A percentile compares a stretch with the other conserved stretches of the same genome.
Evolutionary conservation across 495 filamentous ascomycete genomes (phyloP).

Genomic region (Daldinia vernicosa): DNA sequence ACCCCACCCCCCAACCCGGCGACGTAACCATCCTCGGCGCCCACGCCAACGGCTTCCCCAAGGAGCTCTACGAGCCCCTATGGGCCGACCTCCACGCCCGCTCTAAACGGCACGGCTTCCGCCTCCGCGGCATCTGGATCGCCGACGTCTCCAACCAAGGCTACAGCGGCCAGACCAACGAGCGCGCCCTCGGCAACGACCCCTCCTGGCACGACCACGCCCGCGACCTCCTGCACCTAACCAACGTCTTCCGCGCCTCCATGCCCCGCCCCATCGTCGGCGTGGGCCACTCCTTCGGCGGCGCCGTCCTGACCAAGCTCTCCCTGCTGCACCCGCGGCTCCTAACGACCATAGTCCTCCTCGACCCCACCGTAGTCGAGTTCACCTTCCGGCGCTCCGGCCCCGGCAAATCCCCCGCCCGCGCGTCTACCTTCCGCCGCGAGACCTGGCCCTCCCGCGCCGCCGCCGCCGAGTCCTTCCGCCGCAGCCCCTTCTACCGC

Average conservation of each 20-base stretch:
- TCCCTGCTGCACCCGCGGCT: slow-evolving; percentile 85
- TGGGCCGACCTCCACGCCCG: slow-evolving; percentile 76
- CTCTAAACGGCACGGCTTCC: slow-evolving; percentile 63
- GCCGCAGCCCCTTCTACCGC: slow-evolving; percentile 70
- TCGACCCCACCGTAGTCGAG: slow-evolving; percentile 81
- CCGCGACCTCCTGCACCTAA: slow-evolving; percentile 85
- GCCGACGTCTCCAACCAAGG: slow-evolving; percentile 83
- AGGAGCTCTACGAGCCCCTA: slow-evolving; percentile 91
- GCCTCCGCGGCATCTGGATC: slow-evolving; percentile 85
- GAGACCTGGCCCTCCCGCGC: slow-evolving; percentile 76
- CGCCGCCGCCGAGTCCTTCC: slow-evolving; percentile 68
- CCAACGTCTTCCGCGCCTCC: slow-evolving; percentile 81
- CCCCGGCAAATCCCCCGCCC: slow-evolving; percentile 53
- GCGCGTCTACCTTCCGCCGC: slow-evolving; percentile 68
- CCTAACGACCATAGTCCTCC: slow-evolving; percentile 75
- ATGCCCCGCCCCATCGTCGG: slow-evolving; percentile 92
- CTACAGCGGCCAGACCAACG: slow-evolving; percentile 74
- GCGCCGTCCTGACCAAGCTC: slow-evolving; percentile 67
- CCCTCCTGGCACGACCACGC: slow-evolving; percentile 88
- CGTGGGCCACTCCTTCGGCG: slow-evolving; percentile 91
- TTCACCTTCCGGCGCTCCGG: slow-evolving; percentile 51
- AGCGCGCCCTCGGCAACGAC: slow-evolving; percentile 77
- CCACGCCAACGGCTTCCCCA: slow-evolving; percentile 91
- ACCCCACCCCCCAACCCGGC: slow-evolving; percentile 68
- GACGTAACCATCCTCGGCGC: slow-evolving; percentile 86